A percentile compares a stretch with the other conserved stretches of the same genome.
These are phyloP conservation scores for Pleomassaria siparia DNA, from an alignment of 2,329 filamentous ascomycete genomes.

Conservation along the genomic window DNA sequence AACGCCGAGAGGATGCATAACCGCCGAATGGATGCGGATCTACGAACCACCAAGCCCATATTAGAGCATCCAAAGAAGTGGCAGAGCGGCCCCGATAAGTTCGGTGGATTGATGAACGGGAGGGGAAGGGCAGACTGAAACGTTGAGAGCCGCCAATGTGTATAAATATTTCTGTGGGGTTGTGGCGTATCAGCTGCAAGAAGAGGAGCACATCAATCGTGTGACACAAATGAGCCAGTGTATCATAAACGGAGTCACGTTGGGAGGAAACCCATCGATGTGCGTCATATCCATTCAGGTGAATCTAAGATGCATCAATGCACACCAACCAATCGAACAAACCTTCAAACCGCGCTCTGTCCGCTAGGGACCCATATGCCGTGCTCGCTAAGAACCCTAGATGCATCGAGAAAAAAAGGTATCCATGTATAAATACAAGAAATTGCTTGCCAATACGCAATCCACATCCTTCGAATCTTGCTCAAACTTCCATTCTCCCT, in stretches of 20 bases:
- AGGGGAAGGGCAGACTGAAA: neutral
- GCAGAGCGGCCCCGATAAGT: too few species aligned
- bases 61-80: neutral
- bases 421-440: slow-evolving; percentile 21
- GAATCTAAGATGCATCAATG: slow-evolving; percentile 19
- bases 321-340: slow-evolving; percentile 10
- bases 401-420: slow-evolving; percentile 15
- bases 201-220: neutral
- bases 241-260: slow-evolving; percentile 12
- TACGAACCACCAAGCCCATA: slow-evolving; percentile 23
- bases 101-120: too few species aligned
- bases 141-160: too few species aligned
- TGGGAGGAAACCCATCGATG: slow-evolving; percentile 3
- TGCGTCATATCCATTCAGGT: slow-evolving; percentile 26
- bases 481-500: slow-evolving; percentile 6
- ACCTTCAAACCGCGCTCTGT: neutral
- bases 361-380: neutral
- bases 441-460: slow-evolving; percentile 4
- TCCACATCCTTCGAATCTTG: too few species aligned
- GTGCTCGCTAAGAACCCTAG: slow-evolving; percentile 8
- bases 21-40: slow-evolving; percentile 16
- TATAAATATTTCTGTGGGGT: neutral
- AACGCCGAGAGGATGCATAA: neutral
- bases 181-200: neutral
- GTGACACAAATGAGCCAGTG: neutral